These are phyloP conservation scores for Tylopilus orsonianus DNA, from an alignment of 1,284 basidiomycete genomes.

Conservation along the genomic window DNA sequence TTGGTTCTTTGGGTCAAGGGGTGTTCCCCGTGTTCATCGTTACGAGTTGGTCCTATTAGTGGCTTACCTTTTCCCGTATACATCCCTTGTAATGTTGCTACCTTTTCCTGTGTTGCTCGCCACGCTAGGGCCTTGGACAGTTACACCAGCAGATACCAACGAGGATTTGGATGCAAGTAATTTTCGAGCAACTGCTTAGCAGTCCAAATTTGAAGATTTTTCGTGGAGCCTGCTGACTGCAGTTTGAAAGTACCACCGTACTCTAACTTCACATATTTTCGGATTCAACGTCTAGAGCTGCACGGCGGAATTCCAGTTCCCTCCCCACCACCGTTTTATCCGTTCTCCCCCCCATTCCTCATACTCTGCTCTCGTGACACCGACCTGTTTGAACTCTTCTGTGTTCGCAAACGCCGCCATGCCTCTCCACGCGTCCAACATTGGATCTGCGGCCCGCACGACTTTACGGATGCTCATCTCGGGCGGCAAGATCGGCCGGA, in stretches of 20 bases:
- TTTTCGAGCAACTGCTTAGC: not conserved
- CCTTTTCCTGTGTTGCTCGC: slow-evolving; percentile 4
- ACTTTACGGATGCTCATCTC: slow-evolving; percentile 67
- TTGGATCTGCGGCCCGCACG: slow-evolving; percentile 61
- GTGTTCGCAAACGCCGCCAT: slow-evolving; percentile 83
- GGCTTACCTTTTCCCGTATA: slow-evolving; percentile 16
- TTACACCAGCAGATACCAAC: not conserved
- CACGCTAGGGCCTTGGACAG: not conserved
- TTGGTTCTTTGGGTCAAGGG: slow-evolving; percentile 9
- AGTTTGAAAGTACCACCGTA: too few relatives aligned
- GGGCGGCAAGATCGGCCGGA: slow-evolving; percentile 82
- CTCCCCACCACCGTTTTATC: slow-evolving; percentile 78
- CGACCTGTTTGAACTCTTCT: slow-evolving; percentile 54
- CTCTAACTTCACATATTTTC: too few relatives aligned
- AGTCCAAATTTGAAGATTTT: too few relatives aligned
- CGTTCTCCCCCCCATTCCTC: slow-evolving; percentile 89
- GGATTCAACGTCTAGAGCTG: too few relatives aligned
- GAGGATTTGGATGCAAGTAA: not conserved
- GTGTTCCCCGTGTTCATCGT: slow-evolving; percentile 7
- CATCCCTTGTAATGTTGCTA: slow-evolving; percentile 23
- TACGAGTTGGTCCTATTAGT: slow-evolving; percentile 10
- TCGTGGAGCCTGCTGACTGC: too few relatives aligned
- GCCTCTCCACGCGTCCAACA: slow-evolving; percentile 87
- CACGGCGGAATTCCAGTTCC: slow-evolving; percentile 64
- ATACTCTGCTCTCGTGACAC: slow-evolving; percentile 79